Evolutionary conservation across 139 green algal genomes (phyloP).

Genomic region (Desmodesmus armatus): DNA sequence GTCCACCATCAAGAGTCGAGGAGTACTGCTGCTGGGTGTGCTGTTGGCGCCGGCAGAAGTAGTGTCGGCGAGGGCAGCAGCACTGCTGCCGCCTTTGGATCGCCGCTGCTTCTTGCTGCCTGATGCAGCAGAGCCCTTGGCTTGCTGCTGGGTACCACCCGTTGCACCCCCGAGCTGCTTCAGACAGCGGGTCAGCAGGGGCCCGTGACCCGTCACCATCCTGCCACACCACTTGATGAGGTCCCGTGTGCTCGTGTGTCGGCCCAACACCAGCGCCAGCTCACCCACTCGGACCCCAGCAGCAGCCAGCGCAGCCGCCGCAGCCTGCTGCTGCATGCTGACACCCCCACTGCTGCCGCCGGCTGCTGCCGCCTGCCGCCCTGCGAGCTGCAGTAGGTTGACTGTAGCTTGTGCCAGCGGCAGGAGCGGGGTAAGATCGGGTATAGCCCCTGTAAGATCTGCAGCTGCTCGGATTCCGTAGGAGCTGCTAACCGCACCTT

Average conservation of each 20-base stretch:
- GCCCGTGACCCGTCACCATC: slow-evolving; percentile 64
- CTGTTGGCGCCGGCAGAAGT: neutral
- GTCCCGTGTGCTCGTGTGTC: slow-evolving; percentile 78
- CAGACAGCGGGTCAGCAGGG: slow-evolving; percentile 28
- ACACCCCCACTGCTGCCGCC: neutral
- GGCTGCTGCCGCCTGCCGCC: slow-evolving; percentile 53
- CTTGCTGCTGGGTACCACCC: neutral
- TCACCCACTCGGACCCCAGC: slow-evolving; percentile 62
- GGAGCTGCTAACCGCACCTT: slow-evolving; percentile 72
- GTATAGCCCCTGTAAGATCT: slow-evolving; percentile 73
- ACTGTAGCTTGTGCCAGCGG: slow-evolving; percentile 70
- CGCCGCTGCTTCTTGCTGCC: neutral
- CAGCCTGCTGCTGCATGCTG: slow-evolving; percentile 44
- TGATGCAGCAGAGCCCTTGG: slow-evolving; percentile 18
- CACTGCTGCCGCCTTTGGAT: neutral
- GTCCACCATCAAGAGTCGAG: slow-evolving; percentile 10
- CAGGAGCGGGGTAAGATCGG: slow-evolving; percentile 79
- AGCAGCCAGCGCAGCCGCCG: slow-evolving; percentile 51
- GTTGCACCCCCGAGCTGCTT: neutral
- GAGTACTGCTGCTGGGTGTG: neutral
- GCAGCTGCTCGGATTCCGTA: slow-evolving; percentile 74
- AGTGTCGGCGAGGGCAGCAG: neutral
- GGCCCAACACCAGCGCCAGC: slow-evolving; percentile 65
- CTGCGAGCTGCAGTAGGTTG: slow-evolving; percentile 64
- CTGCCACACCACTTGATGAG: slow-evolving; percentile 87